Evolutionary conservation across 2,329 filamentous ascomycete genomes (phyloP).

Genomic region (Talaromyces rugulosus): DNA sequence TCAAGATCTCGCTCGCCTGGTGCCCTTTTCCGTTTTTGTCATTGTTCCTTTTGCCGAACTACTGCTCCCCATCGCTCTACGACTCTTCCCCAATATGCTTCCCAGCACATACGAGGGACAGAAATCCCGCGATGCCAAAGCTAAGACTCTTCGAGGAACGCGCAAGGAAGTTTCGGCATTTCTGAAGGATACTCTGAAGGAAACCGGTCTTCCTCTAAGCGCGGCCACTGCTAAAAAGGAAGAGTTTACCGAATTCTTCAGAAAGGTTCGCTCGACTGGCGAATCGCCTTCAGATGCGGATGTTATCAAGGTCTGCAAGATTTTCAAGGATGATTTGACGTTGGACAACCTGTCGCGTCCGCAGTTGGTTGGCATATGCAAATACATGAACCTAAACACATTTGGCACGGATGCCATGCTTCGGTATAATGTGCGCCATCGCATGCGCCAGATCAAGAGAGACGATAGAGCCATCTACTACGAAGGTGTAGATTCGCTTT

Average conservation of each 20-base stretch:
- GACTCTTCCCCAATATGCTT: slow-evolving; percentile 93
- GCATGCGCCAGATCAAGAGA: slow-evolving; percentile 98
- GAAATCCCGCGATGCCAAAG: slow-evolving; percentile 85
- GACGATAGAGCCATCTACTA: slow-evolving; percentile 92
- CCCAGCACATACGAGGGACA: slow-evolving; percentile 96
- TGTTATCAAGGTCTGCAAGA: slow-evolving; percentile 97
- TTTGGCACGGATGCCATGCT: slow-evolving; percentile 98
- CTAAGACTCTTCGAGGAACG: slow-evolving; percentile 72
- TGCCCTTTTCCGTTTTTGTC: slow-evolving; percentile 95
- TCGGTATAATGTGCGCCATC: slow-evolving; percentile 91
- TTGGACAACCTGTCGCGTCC: slow-evolving; percentile 94
- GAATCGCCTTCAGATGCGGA: slow-evolving; percentile 84
- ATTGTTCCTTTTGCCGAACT: slow-evolving; percentile 96
- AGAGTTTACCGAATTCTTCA: slow-evolving; percentile 95
- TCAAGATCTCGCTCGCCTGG: slow-evolving; percentile 83
- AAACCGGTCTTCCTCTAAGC: slow-evolving; percentile 88
- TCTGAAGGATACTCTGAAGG: slow-evolving; percentile 79
- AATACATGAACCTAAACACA: slow-evolving; percentile 95
- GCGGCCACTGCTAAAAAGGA: slow-evolving; percentile 80
- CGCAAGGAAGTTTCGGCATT: slow-evolving; percentile 92
- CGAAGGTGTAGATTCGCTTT: slow-evolving; percentile 88
- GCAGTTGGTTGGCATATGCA: slow-evolving; percentile 94
- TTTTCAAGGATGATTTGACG: slow-evolving; percentile 96
- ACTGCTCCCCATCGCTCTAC: slow-evolving; percentile 83
- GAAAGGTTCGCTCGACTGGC: slow-evolving; percentile 86